Evolutionary conservation across 2,329 filamentous ascomycete genomes (phyloP).

Genomic region (Scolecobasidium constrictum): DNA sequence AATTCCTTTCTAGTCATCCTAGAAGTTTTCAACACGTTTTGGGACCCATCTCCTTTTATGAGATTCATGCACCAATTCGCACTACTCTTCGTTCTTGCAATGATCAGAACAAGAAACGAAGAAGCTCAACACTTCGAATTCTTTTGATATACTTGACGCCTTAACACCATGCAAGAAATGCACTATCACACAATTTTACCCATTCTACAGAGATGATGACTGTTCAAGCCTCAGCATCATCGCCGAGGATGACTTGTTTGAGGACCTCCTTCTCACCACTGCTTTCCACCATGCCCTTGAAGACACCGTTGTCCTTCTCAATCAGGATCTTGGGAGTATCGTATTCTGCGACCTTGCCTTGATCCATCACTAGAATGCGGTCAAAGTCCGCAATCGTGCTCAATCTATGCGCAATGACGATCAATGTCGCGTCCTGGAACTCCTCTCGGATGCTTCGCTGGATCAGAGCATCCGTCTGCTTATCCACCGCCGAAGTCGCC

Average conservation of each 20-base stretch:
- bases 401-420: slow-evolving; percentile 12
- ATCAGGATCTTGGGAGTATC: slow-evolving; percentile 54
- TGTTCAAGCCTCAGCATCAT: too few species aligned
- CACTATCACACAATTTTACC: too few species aligned
- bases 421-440: slow-evolving; percentile 10
- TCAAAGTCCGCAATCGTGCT: slow-evolving; percentile 13
- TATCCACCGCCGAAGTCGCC: slow-evolving; percentile 69
- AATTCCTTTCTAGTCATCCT: too few species aligned
- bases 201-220: too few species aligned
- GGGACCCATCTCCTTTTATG: too few species aligned
- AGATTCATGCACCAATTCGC: too few species aligned
- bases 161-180: too few species aligned
- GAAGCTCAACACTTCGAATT: too few species aligned
- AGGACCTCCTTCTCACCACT: slow-evolving; percentile 25
- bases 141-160: too few species aligned
- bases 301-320: slow-evolving; percentile 39
- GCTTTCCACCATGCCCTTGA: slow-evolving; percentile 43
- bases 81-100: too few species aligned
- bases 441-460: slow-evolving; percentile 58
- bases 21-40: too few species aligned
- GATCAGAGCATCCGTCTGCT: slow-evolving; percentile 63
- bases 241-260: slow-evolving; percentile 18
- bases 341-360: slow-evolving; percentile 39
- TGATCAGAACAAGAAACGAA: too few species aligned
- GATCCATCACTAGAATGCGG: slow-evolving; percentile 10